Percentiles rank a stretch among this genome's conserved stretches.
These are phyloP conservation scores for Mycena sp. DNA, from an alignment of 1,284 basidiomycete species.

Conservation along the genomic window DNA sequence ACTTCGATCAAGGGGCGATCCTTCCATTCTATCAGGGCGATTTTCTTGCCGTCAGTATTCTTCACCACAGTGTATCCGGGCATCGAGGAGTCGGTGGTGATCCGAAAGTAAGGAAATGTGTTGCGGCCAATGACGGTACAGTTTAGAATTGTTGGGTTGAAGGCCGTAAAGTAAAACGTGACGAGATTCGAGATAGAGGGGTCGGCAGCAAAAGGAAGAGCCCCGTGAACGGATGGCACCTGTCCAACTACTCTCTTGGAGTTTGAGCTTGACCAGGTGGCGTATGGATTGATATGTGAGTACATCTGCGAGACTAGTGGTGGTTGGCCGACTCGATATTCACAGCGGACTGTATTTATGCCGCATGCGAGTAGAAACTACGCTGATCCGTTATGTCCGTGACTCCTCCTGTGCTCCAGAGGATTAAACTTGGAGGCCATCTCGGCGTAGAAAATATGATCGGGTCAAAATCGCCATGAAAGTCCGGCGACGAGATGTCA, in stretches of 20 bases:
- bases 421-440: no score
- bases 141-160: conserved; percentile 53
- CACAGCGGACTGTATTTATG: conserved; percentile 2
- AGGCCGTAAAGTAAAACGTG: conserved; percentile 52
- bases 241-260: not conserved
- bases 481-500: no score
- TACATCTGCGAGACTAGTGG: conserved; percentile 1
- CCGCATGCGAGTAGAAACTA: not conserved
- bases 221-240: conserved; percentile 26
- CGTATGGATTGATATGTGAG: conserved; percentile 20
- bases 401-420: no score
- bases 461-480: no score
- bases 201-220: conserved; percentile 13
- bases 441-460: no score
- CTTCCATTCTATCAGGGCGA: conserved; percentile 60
- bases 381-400: no score
- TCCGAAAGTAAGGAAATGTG: conserved; percentile 40
- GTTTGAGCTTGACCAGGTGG: conserved; percentile 12
- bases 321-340: not conserved
- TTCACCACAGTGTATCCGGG: conserved; percentile 54
- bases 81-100: conserved; percentile 49
- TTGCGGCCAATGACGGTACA: conserved; percentile 54
- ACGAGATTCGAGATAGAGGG: conserved; percentile 40
- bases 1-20: conserved; percentile 54
- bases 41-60: conserved; percentile 48